Conservation (phyloP, 1,284 basidiomycete genomes). For the Ganoderma lingzhi region DNA sequence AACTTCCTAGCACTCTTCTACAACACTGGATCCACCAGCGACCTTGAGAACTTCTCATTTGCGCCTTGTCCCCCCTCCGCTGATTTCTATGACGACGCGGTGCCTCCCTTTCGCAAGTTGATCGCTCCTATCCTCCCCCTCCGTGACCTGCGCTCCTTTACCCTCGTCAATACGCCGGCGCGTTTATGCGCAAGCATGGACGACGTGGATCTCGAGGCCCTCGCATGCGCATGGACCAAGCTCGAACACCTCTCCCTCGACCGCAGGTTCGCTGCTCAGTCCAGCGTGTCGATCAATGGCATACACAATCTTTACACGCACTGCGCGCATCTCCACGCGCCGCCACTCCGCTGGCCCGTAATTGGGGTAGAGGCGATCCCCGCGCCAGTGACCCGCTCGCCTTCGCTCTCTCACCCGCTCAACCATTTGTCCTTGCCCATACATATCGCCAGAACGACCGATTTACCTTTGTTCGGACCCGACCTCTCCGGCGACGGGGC, state of each 20-base stretch:
- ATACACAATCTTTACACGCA: not conserved
- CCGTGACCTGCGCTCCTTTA: not conserved
- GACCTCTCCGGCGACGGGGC: not conserved
- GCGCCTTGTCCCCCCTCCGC: not conserved
- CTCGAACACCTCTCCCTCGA: not conserved
- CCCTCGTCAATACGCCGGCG: not conserved
- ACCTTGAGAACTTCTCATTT: not conserved
- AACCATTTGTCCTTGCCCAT: not conserved
- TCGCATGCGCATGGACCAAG: not conserved
- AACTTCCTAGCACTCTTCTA: not conserved
- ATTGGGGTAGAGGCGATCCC: too few relatives aligned
- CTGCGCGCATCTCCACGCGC: not conserved
- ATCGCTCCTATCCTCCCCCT: not conserved
- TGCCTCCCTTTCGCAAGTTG: not conserved
- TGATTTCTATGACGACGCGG: not conserved
- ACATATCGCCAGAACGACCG: too few relatives aligned
- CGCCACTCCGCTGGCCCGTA: too few relatives aligned
- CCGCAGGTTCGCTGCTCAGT: not conserved
- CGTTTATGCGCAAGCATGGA: not conserved
- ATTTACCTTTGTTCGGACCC: not conserved
- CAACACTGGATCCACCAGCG: not conserved
- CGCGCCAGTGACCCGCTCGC: not conserved
- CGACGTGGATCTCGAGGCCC: not conserved
- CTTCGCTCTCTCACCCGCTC: not conserved
- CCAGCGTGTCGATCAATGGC: not conserved